Evolutionary conservation across 2,329 filamentous ascomycete genomes (phyloP).

Genomic region (Leptographium lundbergii): DNA sequence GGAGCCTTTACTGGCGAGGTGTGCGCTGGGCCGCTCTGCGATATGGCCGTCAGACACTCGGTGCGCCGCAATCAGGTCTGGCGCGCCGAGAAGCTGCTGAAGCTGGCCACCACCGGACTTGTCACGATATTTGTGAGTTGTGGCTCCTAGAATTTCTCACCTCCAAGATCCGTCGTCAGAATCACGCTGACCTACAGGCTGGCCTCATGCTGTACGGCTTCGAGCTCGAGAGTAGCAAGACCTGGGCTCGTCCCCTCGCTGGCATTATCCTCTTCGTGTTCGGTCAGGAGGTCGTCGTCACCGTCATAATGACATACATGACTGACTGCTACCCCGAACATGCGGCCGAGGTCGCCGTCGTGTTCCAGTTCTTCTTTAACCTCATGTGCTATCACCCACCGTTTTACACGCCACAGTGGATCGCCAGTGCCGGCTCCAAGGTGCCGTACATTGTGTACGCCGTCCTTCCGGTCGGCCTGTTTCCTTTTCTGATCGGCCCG

Average conservation of each 20-base stretch:
- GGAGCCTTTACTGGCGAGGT: constrained; percentile 3
- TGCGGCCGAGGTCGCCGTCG: constrained; percentile 10
- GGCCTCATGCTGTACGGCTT: neutral
- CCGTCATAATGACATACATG: constrained; percentile 12
- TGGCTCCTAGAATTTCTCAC: neutral
- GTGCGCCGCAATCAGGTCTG: neutral
- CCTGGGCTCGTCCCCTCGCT: constrained; percentile 6
- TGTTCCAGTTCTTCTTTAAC: constrained; percentile 13
- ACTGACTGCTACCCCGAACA: constrained; percentile 10
- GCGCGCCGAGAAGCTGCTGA: neutral
- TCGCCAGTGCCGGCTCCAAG: constrained; percentile 5
- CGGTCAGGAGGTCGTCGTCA: constrained; percentile 7
- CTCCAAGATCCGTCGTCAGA: neutral
- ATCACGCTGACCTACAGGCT: neutral
- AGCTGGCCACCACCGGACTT: neutral
- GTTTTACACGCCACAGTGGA: constrained; percentile 11
- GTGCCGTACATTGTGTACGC: constrained; percentile 10
- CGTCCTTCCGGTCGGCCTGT: constrained; percentile 6
- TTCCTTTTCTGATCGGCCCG: constrained; percentile 6
- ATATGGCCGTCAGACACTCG: neutral
- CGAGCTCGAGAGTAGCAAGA: constrained; percentile 8
- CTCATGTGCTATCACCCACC: constrained; percentile 11
- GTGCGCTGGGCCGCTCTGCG: neutral
- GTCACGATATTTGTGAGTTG: neutral
- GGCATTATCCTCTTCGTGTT: neutral